Evolutionary conservation across 257 asterid species (phyloP).

Genomic region (Solanum pinnatisectum): DNA sequence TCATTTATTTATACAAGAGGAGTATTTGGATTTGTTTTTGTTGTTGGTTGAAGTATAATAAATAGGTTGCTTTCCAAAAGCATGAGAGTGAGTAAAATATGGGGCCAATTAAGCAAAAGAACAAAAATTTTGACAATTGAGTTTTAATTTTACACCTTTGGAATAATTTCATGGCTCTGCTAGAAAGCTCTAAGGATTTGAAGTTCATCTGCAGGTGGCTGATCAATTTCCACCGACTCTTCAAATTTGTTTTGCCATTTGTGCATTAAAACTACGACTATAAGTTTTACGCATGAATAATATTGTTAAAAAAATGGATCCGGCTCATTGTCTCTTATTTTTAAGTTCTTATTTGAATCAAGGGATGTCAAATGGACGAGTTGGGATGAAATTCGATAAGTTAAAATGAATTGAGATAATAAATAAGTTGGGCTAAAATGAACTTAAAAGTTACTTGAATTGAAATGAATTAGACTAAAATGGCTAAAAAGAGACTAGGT

Average conservation of each 20-base stretch:
- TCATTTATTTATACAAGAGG: slow-evolving; percentile 10
- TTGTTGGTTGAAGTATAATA: slow-evolving; percentile 30
- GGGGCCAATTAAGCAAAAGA: slow-evolving; percentile 3
- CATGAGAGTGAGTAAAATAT: slow-evolving; percentile 5
- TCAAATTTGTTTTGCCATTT: background rate
- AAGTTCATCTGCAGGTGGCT: background rate
- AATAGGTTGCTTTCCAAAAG: slow-evolving; percentile 25
- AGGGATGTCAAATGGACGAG: background rate
- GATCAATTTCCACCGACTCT: background rate
- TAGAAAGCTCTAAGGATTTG: background rate
- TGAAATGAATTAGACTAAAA: too few relatives aligned
- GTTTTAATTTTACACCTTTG: background rate
- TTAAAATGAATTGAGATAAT: background rate
- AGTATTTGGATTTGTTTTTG: background rate
- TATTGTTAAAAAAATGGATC: background rate
- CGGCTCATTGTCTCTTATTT: background rate
- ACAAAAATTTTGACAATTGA: background rate
- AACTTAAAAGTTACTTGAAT: background rate
- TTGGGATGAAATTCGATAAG: background rate
- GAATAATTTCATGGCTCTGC: background rate
- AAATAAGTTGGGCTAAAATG: background rate
- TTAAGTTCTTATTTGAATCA: background rate
- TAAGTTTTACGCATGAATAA: background rate
- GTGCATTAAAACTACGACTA: background rate
- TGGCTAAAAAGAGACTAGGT: background rate